phyloP scores from a whole-genome alignment of 1,139 yeast genomes.

The Cylindricascospora bacillispora region DNA sequence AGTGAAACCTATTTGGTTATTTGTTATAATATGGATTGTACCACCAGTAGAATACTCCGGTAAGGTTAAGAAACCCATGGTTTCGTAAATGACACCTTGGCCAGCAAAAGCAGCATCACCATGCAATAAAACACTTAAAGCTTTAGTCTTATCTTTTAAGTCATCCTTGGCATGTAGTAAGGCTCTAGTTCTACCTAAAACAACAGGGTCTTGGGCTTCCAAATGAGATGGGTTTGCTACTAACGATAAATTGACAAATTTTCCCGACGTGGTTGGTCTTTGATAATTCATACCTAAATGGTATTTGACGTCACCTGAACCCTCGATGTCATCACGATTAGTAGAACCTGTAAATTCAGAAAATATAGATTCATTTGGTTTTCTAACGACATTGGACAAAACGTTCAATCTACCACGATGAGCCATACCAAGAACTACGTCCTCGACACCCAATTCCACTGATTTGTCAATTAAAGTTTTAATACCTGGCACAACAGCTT shows the following conservation, averaged over 20 bases:
- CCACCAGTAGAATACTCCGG: slow-evolving; percentile 99
- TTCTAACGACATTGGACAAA: slow-evolving; percentile 95
- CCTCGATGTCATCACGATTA: slow-evolving; percentile 64
- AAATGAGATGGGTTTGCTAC: slow-evolving; percentile 99
- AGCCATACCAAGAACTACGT: slow-evolving; percentile 97
- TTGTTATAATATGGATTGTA: slow-evolving; percentile 87
- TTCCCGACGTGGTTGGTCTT: slow-evolving; percentile 98
- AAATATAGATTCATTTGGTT: slow-evolving; percentile 95
- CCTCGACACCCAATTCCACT: slow-evolving; percentile 89
- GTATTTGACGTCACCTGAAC: slow-evolving; percentile 98
- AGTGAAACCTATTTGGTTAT: slow-evolving; percentile 98
- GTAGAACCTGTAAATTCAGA: slow-evolving; percentile 90
- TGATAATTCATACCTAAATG: slow-evolving; percentile 98
- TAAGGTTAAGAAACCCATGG: slow-evolving; percentile 85
- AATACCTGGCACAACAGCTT: slow-evolving; percentile 92
- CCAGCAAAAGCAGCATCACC: slow-evolving; percentile 99
- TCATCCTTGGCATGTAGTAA: slow-evolving; percentile 86
- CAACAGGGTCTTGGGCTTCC: slow-evolving; percentile 98
- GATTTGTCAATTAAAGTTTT: slow-evolving; percentile 90
- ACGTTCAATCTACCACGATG: slow-evolving; percentile 98
- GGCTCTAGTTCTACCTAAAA: slow-evolving; percentile 95
- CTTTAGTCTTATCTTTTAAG: slow-evolving; percentile 69
- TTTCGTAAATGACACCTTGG: slow-evolving; percentile 98
- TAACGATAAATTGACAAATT: slow-evolving; percentile 83
- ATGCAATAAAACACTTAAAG: slow-evolving; percentile 84